Base-by-base conservation (phyloP, 1,284 basidiomycete genomes). In the Irpex sp. region DNA sequence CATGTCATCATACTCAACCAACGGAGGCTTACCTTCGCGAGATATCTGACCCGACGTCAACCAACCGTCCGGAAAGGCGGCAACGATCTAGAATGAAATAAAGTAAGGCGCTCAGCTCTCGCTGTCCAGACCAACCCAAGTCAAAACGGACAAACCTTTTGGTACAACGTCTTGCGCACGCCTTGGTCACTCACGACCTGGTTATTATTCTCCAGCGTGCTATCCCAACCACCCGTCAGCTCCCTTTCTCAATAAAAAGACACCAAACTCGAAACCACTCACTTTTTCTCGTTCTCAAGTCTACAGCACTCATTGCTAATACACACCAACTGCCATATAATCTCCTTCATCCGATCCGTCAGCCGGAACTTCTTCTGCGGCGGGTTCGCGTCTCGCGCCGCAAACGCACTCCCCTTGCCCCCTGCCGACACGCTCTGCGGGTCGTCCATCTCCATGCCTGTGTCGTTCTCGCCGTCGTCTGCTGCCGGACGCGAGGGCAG, bases 221-320 rank as follows among this genome's bases (percentile, higher is more conserved):
- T 92, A 65, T 2, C 63, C 19, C 58, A 39, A 6, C 39, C 39
- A 46, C 9, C n/a, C 39, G 39, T 46, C 4, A 46, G 31, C 31
- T 33, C 31, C 31, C 31, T 33, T 33, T 33, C 31, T 33, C 31
- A 6, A 33, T 6, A 46, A 46, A 46, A 46, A 46, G 7, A 43
- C 15, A 1, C 39, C 31, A 0, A 33, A 33, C 5, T 6, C 31
- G 31, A n/a, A 46, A 46, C 39, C 17, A 82, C 89, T 36, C 71
- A 92, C 90, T 91, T 90, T 75, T 92, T 92, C 83, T 92, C 89
- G 70, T 93, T 92, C 77, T 92, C 90, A 73, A 93, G 75, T 68
- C 89, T 76, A 75, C 88, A 90, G 61, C 86, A 86, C 76, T 93
- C 91, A 69, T 93, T 93, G 72, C 89, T 92, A 64, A 93, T 72